phyloP scores from a whole-genome alignment of 2,329 filamentous ascomycete species.

The Apiospora koreana region DNA sequence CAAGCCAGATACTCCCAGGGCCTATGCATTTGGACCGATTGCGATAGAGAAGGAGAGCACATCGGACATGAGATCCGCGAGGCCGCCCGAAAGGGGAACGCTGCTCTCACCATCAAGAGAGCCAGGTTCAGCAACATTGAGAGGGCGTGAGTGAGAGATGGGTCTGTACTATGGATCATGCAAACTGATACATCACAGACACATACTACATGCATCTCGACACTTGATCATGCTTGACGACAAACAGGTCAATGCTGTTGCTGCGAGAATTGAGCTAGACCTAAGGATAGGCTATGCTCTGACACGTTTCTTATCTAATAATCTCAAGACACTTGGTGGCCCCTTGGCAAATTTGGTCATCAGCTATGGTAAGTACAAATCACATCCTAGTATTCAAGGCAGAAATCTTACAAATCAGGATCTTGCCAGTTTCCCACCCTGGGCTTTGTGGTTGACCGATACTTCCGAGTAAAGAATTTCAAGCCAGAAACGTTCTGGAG shows the following conservation, averaged over 20 bases:
- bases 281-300: slow-evolving; percentile 90
- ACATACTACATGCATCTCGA: slow-evolving; percentile 82
- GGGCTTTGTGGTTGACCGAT: slow-evolving; percentile 95
- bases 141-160: slow-evolving; percentile 61
- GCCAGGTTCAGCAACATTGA: slow-evolving; percentile 97
- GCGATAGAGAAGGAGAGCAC: slow-evolving; percentile 95
- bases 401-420: slow-evolving; percentile 43
- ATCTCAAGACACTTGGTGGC: slow-evolving; percentile 71
- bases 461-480: slow-evolving; percentile 92
- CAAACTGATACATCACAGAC: slow-evolving; percentile 49
- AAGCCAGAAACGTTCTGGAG: slow-evolving; percentile 90
- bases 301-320: slow-evolving; percentile 82
- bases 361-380: slow-evolving; percentile 69
- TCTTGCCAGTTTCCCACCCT: slow-evolving; percentile 97
- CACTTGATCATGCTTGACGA: slow-evolving; percentile 80
- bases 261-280: slow-evolving; percentile 88
- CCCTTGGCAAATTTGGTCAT: slow-evolving; percentile 66
- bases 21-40: slow-evolving; percentile 98
- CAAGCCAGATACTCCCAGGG: slow-evolving; percentile 73
- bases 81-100: slow-evolving; percentile 75
- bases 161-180: neutral
- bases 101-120: slow-evolving; percentile 74
- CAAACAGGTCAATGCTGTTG: slow-evolving; percentile 82
- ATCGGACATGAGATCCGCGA: slow-evolving; percentile 90
- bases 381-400: neutral